Evolutionary conservation across 305 asterid genomes (phyloP), one percentile per base, ranked within the genome.

Genomic region (Ilex paraguariensis): DNA sequence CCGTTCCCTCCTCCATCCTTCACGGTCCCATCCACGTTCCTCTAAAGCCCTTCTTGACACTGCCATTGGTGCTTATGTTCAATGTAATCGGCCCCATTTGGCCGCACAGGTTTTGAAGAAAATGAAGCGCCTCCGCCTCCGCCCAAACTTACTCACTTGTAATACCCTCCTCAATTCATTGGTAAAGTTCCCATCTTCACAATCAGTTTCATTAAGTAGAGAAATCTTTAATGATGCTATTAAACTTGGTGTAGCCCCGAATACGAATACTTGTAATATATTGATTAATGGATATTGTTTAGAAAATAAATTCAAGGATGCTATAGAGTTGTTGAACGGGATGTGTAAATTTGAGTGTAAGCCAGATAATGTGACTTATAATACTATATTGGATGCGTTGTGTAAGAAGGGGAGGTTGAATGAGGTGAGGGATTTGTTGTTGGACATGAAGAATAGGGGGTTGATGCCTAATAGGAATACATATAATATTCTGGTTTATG

Each of bases 311-410:
- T 73, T 78, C 54, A 80, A 70, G 57, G 86, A 87, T 44, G 97
- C 96, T 5, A 57, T 73, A 54, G 84, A 66, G 3, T 68, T 87
- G 78, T 67, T 93, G 80, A 65, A 68, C 57, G 77, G 53, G 32
- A 90, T 92, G 97, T 73, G 51, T 46, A 80, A 81, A 54, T 90
- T 63, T 69, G 68, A 59, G 14, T 78, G 86, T 64, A 67, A 58
- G 48, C 90, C 96, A 0, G 94, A 93, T 78, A 80, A 74, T 80
- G 90, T 76, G 59, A 85, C 88, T 59, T 93, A 85, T 63, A 93
- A 93, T 64, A 90, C 97, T 4, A 46, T 92, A 57, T 74, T 91
- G 67, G 79, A 75, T 70, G 82, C 75, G 0, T 67, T 87, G 71
- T 73, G 82, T 53, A 87, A 89, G 81, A 91, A 83, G 78, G 95